These are phyloP conservation scores for Saccharomycopsis fermentans DNA, from an alignment of 805 yeast species.

Conservation along the genomic window DNA sequence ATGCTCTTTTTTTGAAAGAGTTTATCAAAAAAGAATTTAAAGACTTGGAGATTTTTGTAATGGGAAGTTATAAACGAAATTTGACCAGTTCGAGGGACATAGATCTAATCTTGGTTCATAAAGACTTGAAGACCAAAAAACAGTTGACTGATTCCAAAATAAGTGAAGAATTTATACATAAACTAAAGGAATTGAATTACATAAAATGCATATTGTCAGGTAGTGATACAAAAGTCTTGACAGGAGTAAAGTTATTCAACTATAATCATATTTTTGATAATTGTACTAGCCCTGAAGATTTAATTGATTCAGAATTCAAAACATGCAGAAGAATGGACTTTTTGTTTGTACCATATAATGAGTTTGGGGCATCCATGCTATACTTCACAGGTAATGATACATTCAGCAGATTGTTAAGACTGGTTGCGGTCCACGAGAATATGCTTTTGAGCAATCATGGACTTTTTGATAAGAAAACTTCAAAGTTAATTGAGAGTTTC, in stretches of 20 bases:
- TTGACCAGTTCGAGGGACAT: slow-evolving; percentile 39
- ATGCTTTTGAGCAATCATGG: slow-evolving; percentile 35
- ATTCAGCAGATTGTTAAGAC: slow-evolving; percentile 39
- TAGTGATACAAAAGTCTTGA: slow-evolving; percentile 2
- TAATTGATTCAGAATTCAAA: slow-evolving; percentile 25
- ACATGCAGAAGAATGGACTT: slow-evolving; percentile 47
- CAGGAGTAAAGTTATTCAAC: slow-evolving; percentile 10
- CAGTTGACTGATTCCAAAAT: slow-evolving; percentile 1
- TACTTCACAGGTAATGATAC: slow-evolving; percentile 47
- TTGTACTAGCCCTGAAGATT: slow-evolving; percentile 21
- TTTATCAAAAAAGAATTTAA: slow-evolving; percentile 27
- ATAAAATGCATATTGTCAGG: slow-evolving; percentile 21
- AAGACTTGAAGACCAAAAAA: slow-evolving; percentile 23
- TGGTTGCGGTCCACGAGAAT: slow-evolving; percentile 32
- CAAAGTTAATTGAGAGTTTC: slow-evolving; percentile 30
- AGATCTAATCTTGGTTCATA: slow-evolving; percentile 37
- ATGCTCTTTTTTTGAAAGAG: slow-evolving; percentile 27
- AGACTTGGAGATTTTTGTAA: slow-evolving; percentile 28
- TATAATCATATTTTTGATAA: neutral
- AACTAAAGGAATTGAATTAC: slow-evolving; percentile 24
- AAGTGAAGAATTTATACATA: slow-evolving; percentile 20
- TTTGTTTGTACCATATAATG: slow-evolving; percentile 34
- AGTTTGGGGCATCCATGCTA: slow-evolving; percentile 37
- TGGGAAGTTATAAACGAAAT: slow-evolving; percentile 48
- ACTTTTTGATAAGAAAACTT: slow-evolving; percentile 23